A percentile compares a stretch with the other conserved stretches of the same genome.
Conservation (phyloP, 495 filamentous ascomycete genomes). For the Penicillium verhagenii region DNA sequence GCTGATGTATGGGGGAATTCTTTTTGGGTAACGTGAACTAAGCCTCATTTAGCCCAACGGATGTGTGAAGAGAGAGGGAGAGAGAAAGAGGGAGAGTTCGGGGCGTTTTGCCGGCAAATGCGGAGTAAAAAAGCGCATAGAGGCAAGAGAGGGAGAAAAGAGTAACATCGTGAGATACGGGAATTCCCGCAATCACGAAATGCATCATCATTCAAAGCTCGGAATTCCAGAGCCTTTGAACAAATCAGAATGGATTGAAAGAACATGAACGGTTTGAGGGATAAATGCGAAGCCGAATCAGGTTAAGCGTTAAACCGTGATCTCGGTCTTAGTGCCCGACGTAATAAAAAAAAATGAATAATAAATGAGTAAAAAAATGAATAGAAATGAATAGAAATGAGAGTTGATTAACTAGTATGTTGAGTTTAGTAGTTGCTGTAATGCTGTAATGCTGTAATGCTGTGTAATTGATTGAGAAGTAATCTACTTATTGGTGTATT, state of each 20-base stretch:
- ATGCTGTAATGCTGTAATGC: too few species aligned
- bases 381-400: too few species aligned
- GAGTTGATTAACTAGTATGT: too few species aligned
- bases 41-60: not conserved
- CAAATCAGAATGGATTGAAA: not conserved
- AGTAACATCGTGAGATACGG: too few species aligned
- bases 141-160: too few species aligned
- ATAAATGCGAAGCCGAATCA: not conserved
- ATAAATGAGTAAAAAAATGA: too few species aligned
- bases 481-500: too few species aligned
- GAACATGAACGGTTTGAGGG: not conserved
- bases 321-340: not conserved
- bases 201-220: not conserved
- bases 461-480: too few species aligned
- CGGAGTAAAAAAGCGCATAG: not conserved
- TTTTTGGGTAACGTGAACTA: not conserved
- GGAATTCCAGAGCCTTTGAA: not conserved
- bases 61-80: not conserved
- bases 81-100: not conserved
- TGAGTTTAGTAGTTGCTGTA: too few species aligned
- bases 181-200: too few species aligned
- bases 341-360: not conserved
- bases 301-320: not conserved
- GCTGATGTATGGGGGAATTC: slow-evolving; percentile 4
- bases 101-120: not conserved